Evolutionary conservation across 2,329 filamentous ascomycete species (phyloP).

Genomic region (Neophaeococcomyces mojaviensis): DNA sequence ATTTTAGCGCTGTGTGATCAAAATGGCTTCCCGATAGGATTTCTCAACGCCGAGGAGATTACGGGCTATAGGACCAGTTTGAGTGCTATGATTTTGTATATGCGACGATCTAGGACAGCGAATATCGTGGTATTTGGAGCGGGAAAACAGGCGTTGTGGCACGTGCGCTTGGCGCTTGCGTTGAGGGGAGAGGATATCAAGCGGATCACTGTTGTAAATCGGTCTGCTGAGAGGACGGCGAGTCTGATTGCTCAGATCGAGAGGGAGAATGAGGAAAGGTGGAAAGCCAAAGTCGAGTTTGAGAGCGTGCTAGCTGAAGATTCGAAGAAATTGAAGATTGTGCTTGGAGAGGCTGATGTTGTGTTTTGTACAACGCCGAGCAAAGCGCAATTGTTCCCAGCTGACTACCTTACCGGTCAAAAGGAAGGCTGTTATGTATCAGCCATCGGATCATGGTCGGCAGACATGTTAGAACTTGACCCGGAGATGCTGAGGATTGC

Average conservation of each 20-base stretch:
- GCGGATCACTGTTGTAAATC: constrained; percentile 71
- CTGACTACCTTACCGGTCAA: constrained; percentile 28
- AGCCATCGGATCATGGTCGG: constrained; percentile 48
- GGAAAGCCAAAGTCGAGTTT: constrained; percentile 22
- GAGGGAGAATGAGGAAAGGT: constrained; percentile 30
- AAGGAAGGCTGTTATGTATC: constrained; percentile 40
- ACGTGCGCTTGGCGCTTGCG: constrained; percentile 45
- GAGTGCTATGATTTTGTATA: constrained; percentile 50
- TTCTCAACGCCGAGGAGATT: constrained; percentile 65
- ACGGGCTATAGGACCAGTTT: constrained; percentile 77
- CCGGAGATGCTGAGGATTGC: constrained; percentile 43
- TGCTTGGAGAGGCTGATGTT: constrained; percentile 32
- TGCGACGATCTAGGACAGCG: constrained; percentile 11
- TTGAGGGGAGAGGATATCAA: constrained; percentile 36
- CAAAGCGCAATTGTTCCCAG: constrained; percentile 36
- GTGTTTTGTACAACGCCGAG: constrained; percentile 46
- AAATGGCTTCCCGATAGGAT: constrained; percentile 35
- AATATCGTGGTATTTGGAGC: constrained; percentile 41
- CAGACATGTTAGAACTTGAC: constrained; percentile 47
- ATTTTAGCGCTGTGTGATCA: background rate
- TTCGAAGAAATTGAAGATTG: constrained; percentile 23
- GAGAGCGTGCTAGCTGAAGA: constrained; percentile 56
- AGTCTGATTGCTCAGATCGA: constrained; percentile 32
- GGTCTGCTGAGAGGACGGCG: constrained; percentile 52
- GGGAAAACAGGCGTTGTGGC: constrained; percentile 45